A percentile compares a stretch with the other conserved stretches of the same genome.
Conservation (phyloP, 805 yeast species). For the Sugiyamaella valdiviana region DNA sequence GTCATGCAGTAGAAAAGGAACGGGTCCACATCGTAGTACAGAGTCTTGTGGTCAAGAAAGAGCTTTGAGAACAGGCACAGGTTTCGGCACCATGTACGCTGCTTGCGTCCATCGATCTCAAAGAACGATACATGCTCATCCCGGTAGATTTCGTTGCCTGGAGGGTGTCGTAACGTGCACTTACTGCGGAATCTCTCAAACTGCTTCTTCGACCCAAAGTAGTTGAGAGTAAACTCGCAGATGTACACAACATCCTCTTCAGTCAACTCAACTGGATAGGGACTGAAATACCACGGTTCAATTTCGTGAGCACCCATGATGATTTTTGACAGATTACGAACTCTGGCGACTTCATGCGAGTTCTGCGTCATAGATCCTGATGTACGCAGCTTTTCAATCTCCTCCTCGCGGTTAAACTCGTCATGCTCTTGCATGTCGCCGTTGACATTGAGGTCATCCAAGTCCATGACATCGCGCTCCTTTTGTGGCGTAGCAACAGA, state of each 20-base stretch:
- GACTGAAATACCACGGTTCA: slow-evolving; percentile 99
- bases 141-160: slow-evolving; percentile 95
- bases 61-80: slow-evolving; percentile 83
- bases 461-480: slow-evolving; percentile 49
- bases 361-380: slow-evolving; percentile 98
- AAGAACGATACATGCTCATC: slow-evolving; percentile 90
- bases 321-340: slow-evolving; percentile 71
- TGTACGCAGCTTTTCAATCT: slow-evolving; percentile 83
- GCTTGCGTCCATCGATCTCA: slow-evolving; percentile 95
- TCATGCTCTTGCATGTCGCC: slow-evolving; percentile 54
- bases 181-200: slow-evolving; percentile 87
- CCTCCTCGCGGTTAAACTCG: slow-evolving; percentile 80
- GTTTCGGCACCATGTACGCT: slow-evolving; percentile 96
- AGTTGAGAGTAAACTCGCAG: slow-evolving; percentile 84
- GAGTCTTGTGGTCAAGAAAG: slow-evolving; percentile 90
- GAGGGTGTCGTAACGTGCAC: slow-evolving; percentile 89
- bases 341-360: slow-evolving; percentile 78
- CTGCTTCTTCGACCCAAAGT: slow-evolving; percentile 83
- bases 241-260: slow-evolving; percentile 87
- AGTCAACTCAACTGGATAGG: slow-evolving; percentile 90
- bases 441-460: slow-evolving; percentile 79
- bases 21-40: slow-evolving; percentile 97
- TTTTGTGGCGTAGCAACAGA: slow-evolving; percentile 1
- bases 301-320: slow-evolving; percentile 86
- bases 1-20: slow-evolving; percentile 96